A percentile compares a stretch with the other conserved stretches of the same genome.
Conservation (phyloP, 805 yeast species). For the Spathaspora boniae region DNA sequence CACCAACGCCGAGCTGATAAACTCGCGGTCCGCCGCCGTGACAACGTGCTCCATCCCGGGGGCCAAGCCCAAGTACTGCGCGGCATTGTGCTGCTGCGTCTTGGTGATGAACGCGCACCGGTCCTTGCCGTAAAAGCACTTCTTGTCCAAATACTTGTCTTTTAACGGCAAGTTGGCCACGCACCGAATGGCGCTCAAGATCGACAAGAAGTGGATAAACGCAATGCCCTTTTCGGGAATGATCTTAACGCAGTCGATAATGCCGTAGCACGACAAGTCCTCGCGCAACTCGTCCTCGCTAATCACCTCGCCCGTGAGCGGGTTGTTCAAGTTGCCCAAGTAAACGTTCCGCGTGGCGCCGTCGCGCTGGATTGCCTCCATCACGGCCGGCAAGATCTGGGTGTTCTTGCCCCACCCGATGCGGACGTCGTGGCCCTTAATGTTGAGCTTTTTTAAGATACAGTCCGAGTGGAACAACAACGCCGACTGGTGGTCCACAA, state of each 20-base stretch:
- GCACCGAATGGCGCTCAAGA: constrained; percentile 80
- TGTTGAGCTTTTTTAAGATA: constrained; percentile 73
- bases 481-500: constrained; percentile 85
- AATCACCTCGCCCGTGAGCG: constrained; percentile 40
- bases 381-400: constrained; percentile 69
- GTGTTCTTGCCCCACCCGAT: constrained; percentile 92
- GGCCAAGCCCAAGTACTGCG: constrained; percentile 86
- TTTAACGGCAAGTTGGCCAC: constrained; percentile 69
- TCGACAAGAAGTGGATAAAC: constrained; percentile 85
- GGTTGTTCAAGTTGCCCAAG: constrained; percentile 72
- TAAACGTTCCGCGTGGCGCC: constrained; percentile 94
- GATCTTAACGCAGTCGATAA: constrained; percentile 80
- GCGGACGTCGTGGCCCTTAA: constrained; percentile 76
- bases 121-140: constrained; percentile 90
- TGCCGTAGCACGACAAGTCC: constrained; percentile 73
- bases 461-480: constrained; percentile 92
- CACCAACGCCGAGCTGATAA: constrained; percentile 70
- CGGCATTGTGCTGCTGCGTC: constrained; percentile 96
- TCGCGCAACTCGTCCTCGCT: constrained; percentile 63
- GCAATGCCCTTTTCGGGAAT: constrained; percentile 80
- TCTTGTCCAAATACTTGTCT: constrained; percentile 69
- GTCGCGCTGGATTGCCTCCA: constrained; percentile 72
- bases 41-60: constrained; percentile 84
- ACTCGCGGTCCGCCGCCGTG: constrained; percentile 63
- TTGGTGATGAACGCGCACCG: constrained; percentile 92